These are phyloP conservation scores for Chaetomium tenue DNA, from an alignment of 495 filamentous ascomycete species.

Conservation along the genomic window DNA sequence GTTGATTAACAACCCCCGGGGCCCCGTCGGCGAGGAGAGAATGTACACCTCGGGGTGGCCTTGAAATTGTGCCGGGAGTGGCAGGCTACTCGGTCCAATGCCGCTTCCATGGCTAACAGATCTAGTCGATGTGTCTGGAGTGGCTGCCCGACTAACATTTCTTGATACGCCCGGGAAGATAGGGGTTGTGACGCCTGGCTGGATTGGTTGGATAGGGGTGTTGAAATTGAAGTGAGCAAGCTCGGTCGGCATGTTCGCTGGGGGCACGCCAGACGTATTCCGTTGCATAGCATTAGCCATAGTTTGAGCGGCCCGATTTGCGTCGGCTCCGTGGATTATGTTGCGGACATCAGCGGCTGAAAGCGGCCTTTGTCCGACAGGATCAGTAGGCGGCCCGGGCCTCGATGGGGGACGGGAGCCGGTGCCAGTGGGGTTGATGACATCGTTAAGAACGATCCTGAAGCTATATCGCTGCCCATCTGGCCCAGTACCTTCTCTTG, in stretches of 20 bases:
- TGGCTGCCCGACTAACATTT: conserved; percentile 41
- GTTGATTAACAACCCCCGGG: conserved; percentile 57
- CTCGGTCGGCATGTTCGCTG: conserved; percentile 36
- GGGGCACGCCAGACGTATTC: conserved; percentile 45
- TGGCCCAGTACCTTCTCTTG: conserved; percentile 32
- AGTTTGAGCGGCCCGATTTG: conserved; percentile 40
- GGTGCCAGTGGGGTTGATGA: background rate
- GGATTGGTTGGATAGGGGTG: conserved; percentile 38
- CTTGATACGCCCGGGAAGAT: conserved; percentile 38
- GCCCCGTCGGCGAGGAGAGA: conserved; percentile 59
- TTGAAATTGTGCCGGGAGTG: conserved; percentile 23
- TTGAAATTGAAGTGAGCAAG: conserved; percentile 32
- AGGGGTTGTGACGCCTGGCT: conserved; percentile 44
- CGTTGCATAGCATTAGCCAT: conserved; percentile 50
- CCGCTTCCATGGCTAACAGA: conserved; percentile 26
- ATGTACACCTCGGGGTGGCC: conserved; percentile 56
- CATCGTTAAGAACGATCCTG: conserved; percentile 35
- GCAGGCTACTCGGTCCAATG: conserved; percentile 17
- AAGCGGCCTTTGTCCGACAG: conserved; percentile 24
- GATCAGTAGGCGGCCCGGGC: conserved; percentile 13
- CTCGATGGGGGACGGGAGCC: conserved; percentile 8
- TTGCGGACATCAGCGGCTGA: conserved; percentile 40
- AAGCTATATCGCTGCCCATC: conserved; percentile 33
- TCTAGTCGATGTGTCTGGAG: conserved; percentile 41
- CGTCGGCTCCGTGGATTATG: conserved; percentile 44